Percentiles rank a stretch among this genome's conserved stretches.
Conservation (phyloP, 768 basidiomycete genomes). For the Tricholoma bakamatsutake region DNA sequence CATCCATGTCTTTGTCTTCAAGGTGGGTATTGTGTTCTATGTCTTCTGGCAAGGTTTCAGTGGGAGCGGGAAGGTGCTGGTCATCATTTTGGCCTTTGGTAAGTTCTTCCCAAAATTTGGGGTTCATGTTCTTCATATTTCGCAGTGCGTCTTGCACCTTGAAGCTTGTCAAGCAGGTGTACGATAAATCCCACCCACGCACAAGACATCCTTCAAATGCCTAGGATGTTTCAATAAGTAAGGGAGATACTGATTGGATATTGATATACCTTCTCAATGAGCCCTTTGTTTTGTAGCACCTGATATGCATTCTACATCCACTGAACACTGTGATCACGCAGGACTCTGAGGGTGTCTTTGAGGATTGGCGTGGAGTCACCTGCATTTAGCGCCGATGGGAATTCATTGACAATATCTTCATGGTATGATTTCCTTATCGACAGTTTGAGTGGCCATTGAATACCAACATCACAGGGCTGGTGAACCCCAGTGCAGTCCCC, state of each 20-base stretch:
- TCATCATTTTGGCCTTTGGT: not conserved
- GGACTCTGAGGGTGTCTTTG: not conserved
- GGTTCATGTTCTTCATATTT: not conserved
- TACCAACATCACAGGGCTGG: conserved; percentile 31
- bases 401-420: conserved; percentile 26
- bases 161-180: not conserved
- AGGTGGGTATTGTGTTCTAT: not conserved
- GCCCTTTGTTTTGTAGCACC: not conserved
- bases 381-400: conserved; percentile 16
- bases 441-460: conserved; percentile 29
- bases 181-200: not conserved
- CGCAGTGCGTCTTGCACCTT: not conserved
- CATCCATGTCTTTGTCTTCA: not conserved
- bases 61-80: too few species aligned
- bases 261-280: not conserved
- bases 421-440: conserved; percentile 26
- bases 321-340: not conserved
- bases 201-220: not conserved
- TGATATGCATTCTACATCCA: not conserved
- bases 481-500: conserved; percentile 18
- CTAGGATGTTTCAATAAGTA: not conserved
- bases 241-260: not conserved
- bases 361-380: not conserved
- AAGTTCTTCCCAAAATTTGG: not conserved
- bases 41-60: not conserved